Percentiles rank a stretch among this genome's conserved stretches.
These are phyloP conservation scores for Xylaria sp. DNA, from an alignment of 2,329 filamentous ascomycete species.

Conservation along the genomic window DNA sequence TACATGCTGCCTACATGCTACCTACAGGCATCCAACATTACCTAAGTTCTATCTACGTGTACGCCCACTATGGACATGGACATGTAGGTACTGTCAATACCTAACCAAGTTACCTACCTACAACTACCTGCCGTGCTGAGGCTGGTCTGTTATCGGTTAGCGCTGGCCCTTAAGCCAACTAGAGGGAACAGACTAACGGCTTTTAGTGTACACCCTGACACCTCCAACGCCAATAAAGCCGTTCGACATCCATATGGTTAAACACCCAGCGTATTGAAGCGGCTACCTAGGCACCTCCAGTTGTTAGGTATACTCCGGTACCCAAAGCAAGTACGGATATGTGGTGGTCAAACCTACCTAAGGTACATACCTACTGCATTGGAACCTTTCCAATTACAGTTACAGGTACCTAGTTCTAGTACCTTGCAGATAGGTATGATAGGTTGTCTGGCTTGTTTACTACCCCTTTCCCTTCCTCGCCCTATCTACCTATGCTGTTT, in stretches of 20 bases:
- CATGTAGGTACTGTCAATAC: too few relatives aligned
- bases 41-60: too few relatives aligned
- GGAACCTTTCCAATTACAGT: too few relatives aligned
- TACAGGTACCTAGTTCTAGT: constrained; percentile 19
- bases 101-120: too few relatives aligned
- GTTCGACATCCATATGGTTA: constrained; percentile 9
- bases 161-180: constrained; percentile 9
- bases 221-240: constrained; percentile 9
- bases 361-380: constrained; percentile 6
- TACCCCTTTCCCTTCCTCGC: not conserved
- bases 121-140: too few relatives aligned
- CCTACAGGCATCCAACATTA: not conserved
- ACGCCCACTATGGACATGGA: too few relatives aligned
- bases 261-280: constrained; percentile 12
- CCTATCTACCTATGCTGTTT: constrained; percentile 12
- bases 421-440: not conserved
- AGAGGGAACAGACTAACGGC: constrained; percentile 14
- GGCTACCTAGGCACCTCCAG: constrained; percentile 14
- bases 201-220: constrained; percentile 17
- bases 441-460: constrained; percentile 1
- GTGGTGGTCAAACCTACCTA: constrained; percentile 1
- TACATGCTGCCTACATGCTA: too few relatives aligned
- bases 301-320: too few relatives aligned
- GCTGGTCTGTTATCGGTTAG: too few relatives aligned
- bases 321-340: too few relatives aligned